phyloP scores from a whole-genome alignment of 2,329 filamentous ascomycete genomes.

The Chaetomiaceae sp. region DNA sequence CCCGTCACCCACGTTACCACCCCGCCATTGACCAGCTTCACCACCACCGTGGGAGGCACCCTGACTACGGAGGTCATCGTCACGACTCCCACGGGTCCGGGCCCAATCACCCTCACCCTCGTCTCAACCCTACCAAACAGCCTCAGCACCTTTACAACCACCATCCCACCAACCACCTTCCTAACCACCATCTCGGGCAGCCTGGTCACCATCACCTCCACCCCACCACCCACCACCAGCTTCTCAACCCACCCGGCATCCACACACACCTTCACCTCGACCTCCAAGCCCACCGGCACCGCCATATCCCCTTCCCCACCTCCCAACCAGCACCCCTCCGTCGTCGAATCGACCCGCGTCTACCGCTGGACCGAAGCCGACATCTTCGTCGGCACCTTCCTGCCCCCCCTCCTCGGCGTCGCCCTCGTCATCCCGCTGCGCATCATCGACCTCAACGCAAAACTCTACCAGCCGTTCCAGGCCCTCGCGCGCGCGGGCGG shows the following conservation, averaged over 20 bases:
- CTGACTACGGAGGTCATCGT: slow-evolving; percentile 23
- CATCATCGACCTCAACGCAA: slow-evolving; percentile 35
- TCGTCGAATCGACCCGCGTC: slow-evolving; percentile 22
- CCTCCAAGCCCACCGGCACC: slow-evolving; percentile 15
- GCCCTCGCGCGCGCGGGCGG: slow-evolving; percentile 34
- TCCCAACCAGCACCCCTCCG: background rate
- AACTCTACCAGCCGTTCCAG: slow-evolving; percentile 40
- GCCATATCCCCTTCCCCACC: background rate
- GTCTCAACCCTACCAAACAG: slow-evolving; percentile 18
- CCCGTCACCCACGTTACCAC: slow-evolving; percentile 24
- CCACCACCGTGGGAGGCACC: slow-evolving; percentile 25
- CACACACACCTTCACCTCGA: slow-evolving; percentile 23
- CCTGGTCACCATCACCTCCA: slow-evolving; percentile 27
- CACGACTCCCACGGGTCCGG: slow-evolving; percentile 25
- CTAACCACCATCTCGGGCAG: slow-evolving; percentile 26
- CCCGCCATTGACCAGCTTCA: slow-evolving; percentile 22
- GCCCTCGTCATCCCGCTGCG: slow-evolving; percentile 35
- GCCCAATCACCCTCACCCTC: slow-evolving; percentile 24
- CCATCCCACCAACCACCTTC: slow-evolving; percentile 20
- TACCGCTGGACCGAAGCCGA: slow-evolving; percentile 24
- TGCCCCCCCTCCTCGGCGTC: slow-evolving; percentile 37
- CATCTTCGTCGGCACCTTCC: slow-evolving; percentile 38
- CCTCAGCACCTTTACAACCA: slow-evolving; percentile 25
- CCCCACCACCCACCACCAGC: slow-evolving; percentile 23
- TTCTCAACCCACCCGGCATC: slow-evolving; percentile 22